phyloP scores from a whole-genome alignment of 371 early-diverging fungal genomes.

The Capniomyces stellatus region DNA sequence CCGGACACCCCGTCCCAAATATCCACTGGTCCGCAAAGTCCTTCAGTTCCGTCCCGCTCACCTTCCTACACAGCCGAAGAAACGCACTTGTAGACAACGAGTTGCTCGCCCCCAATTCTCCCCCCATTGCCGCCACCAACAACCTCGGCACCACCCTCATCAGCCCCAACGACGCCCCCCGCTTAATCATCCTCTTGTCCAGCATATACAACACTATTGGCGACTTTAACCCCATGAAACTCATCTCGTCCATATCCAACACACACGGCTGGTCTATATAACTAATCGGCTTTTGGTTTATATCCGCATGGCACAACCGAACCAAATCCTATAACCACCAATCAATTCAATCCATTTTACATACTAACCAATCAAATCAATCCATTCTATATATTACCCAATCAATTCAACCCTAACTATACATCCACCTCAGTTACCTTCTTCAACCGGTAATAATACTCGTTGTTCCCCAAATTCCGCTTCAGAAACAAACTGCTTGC shows the following conservation, averaged over 20 bases:
- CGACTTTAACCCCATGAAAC: conserved; percentile 66
- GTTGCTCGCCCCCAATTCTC: conserved; percentile 48
- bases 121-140: conserved; percentile 56
- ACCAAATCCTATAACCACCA: conserved; percentile 50
- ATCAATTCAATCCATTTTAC: background rate
- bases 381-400: too few species aligned
- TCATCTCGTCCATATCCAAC: conserved; percentile 47
- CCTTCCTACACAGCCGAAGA: conserved; percentile 56
- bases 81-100: conserved; percentile 68
- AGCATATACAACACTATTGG: conserved; percentile 83
- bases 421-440: too few species aligned
- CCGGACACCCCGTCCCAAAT: conserved; percentile 69
- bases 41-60: conserved; percentile 57
- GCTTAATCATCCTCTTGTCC: conserved; percentile 75
- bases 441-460: conserved; percentile 62
- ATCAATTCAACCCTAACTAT: too few species aligned
- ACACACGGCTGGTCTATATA: conserved; percentile 39
- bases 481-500: conserved; percentile 51
- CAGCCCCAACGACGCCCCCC: conserved; percentile 51
- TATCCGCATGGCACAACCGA: conserved; percentile 56
- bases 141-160: conserved; percentile 66
- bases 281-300: conserved; percentile 69
- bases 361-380: too few species aligned
- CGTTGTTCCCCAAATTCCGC: conserved; percentile 69
- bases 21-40: conserved; percentile 88